Evolutionary conservation across 2,329 filamentous ascomycete genomes (phyloP).

Genomic region (Tolypocladium paradoxum): DNA sequence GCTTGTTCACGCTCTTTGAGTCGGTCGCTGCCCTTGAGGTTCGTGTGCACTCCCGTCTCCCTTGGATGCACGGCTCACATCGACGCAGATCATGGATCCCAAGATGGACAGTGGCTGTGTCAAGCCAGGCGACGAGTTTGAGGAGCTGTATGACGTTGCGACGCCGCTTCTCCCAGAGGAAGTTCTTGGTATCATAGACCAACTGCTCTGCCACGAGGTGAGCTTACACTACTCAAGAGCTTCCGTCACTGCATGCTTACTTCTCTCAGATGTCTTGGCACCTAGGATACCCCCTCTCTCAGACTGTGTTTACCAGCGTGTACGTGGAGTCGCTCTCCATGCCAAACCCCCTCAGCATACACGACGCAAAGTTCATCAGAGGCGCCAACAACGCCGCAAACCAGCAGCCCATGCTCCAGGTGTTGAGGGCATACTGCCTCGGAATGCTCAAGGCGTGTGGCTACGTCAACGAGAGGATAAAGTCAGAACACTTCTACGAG

Average conservation of each 20-base stretch:
- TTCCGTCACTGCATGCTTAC: neutral
- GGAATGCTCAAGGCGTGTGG: slow-evolving; percentile 75
- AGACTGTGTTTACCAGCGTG: slow-evolving; percentile 86
- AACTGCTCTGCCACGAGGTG: slow-evolving; percentile 81
- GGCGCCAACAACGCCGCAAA: slow-evolving; percentile 16
- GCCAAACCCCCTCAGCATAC: slow-evolving; percentile 52
- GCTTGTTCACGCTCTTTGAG: slow-evolving; percentile 86
- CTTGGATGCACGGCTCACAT: neutral
- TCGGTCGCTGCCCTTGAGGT: slow-evolving; percentile 79
- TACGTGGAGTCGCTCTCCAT: slow-evolving; percentile 79
- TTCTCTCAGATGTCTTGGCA: slow-evolving; percentile 79
- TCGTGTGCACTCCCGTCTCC: slow-evolving; percentile 7
- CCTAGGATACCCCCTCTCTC: slow-evolving; percentile 86
- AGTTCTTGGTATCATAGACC: slow-evolving; percentile 87
- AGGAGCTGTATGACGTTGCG: slow-evolving; percentile 70
- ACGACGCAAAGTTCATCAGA: slow-evolving; percentile 53
- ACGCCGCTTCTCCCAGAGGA: slow-evolving; percentile 61
- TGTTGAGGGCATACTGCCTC: slow-evolving; percentile 78
- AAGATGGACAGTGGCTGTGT: slow-evolving; percentile 97
- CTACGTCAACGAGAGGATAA: slow-evolving; percentile 66
- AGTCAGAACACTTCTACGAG: slow-evolving; percentile 84
- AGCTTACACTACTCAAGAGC: slow-evolving; percentile 5
- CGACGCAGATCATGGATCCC: slow-evolving; percentile 80
- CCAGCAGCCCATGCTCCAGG: slow-evolving; percentile 40
- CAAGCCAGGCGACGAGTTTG: slow-evolving; percentile 65